These are phyloP conservation scores for Schizochytrium sp. DNA, from an alignment of 108 stramenopile species.

Conservation along the genomic window DNA sequence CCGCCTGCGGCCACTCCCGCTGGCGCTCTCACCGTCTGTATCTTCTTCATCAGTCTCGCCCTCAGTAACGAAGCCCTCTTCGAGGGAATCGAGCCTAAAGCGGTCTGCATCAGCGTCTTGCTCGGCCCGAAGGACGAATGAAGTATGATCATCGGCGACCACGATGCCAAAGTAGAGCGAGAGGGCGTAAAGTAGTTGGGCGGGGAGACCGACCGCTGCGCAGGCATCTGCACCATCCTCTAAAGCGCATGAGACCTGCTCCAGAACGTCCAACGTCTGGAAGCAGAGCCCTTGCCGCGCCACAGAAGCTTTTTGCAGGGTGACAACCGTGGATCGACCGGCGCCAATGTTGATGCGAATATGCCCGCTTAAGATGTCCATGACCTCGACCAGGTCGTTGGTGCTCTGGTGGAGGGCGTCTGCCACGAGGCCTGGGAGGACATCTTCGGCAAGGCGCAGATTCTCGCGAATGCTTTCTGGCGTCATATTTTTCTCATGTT, in stretches of 20 bases:
- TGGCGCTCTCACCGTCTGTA: too few species aligned
- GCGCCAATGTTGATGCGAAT: not conserved
- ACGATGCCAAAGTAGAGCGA: not conserved
- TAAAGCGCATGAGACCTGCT: not conserved
- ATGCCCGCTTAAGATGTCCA: not conserved
- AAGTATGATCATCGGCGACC: not conserved
- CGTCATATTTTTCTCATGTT: not conserved
- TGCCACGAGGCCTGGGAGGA: not conserved
- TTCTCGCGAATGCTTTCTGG: not conserved
- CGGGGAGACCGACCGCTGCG: not conserved
- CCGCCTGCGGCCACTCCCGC: not conserved
- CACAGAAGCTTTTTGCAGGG: not conserved
- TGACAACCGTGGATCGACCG: not conserved
- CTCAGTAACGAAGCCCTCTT: not conserved
- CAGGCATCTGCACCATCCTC: slow-evolving; percentile 4
- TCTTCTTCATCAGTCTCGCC: not conserved
- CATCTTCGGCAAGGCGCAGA: not conserved
- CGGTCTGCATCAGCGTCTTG: not conserved
- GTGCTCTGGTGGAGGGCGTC: not conserved
- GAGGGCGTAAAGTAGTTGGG: not conserved
- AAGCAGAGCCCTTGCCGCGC: not conserved
- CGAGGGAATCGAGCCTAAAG: not conserved
- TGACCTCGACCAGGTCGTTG: not conserved
- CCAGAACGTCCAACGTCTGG: slow-evolving; percentile 18
- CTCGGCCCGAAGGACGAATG: not conserved